These are phyloP conservation scores for Sungouiella blattae DNA, from an alignment of 805 yeast genomes.

Conservation along the genomic window DNA sequence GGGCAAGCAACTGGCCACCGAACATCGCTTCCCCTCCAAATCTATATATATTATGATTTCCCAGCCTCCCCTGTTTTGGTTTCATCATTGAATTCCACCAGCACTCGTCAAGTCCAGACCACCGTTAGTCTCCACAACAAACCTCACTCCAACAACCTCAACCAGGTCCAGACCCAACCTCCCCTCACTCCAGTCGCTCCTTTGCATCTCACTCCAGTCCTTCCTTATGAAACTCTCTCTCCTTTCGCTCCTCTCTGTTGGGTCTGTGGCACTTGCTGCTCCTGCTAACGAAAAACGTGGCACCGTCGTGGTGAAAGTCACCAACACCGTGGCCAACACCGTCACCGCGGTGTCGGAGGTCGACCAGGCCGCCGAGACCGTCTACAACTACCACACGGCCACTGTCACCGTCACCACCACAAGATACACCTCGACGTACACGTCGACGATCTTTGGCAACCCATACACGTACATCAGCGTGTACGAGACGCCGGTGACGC, in stretches of 20 bases:
- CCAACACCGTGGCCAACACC: conserved; percentile 32
- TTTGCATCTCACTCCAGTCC: conserved; percentile 12
- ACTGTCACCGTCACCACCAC: conserved; percentile 38
- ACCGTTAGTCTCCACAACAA: too few species aligned
- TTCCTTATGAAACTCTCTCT: conserved; percentile 11
- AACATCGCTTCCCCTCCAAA: too few species aligned
- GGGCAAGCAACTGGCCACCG: too few species aligned
- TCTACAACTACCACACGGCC: conserved; percentile 24
- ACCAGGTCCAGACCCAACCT: too few species aligned
- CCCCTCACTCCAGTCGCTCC: conserved; percentile 10
- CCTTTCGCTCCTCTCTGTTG: conserved; percentile 8
- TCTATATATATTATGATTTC: too few species aligned
- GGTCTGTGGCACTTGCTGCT: conserved; percentile 6
- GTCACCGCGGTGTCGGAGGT: conserved; percentile 33
- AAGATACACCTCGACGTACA: conserved; percentile 41
- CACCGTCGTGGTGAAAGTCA: conserved; percentile 28
- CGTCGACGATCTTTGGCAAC: conserved; percentile 39
- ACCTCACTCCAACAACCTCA: background rate
- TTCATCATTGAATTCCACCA: too few species aligned
- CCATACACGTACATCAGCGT: conserved; percentile 35
- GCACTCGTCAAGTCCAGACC: too few species aligned
- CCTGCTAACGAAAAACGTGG: conserved; percentile 9
- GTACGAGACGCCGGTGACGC: conserved; percentile 27
- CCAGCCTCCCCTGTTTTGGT: too few species aligned
- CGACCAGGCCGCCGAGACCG: conserved; percentile 26